phyloP scores from a whole-genome alignment of 202 grass and related monocot species.

The Miscanthus sacchariflorus region DNA sequence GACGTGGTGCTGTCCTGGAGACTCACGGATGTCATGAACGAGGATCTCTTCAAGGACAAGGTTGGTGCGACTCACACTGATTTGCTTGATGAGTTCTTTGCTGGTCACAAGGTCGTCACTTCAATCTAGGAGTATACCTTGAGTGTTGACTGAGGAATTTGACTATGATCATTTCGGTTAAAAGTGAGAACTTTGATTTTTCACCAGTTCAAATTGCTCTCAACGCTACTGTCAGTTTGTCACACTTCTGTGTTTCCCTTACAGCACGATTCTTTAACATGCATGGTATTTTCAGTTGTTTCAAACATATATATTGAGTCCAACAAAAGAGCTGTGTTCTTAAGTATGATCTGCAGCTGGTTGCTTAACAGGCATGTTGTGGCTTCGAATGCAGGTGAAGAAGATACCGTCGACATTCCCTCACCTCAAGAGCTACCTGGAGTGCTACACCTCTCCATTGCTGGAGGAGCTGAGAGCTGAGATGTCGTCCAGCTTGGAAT shows the following conservation, averaged over 20 bases:
- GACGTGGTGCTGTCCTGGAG: constrained; percentile 56
- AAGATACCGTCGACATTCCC: constrained; percentile 62
- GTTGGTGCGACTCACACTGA: neutral
- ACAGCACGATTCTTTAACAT: constrained; percentile 17
- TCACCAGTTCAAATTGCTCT: too few species aligned
- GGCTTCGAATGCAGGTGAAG: constrained; percentile 56
- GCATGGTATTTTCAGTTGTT: constrained; percentile 5
- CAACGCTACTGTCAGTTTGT: too few species aligned
- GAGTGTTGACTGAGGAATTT: too few species aligned
- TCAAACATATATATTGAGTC: neutral
- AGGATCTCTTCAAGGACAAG: constrained; percentile 60
- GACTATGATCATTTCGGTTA: too few species aligned
- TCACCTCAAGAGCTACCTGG: constrained; percentile 53
- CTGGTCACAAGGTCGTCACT: neutral
- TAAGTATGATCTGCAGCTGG: neutral
- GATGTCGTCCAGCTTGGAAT: constrained; percentile 65
- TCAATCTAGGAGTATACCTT: constrained; percentile 5
- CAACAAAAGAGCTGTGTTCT: neutral
- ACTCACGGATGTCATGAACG: constrained; percentile 53
- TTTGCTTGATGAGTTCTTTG: constrained; percentile 23
- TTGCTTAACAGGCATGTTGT: neutral
- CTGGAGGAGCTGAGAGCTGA: constrained; percentile 78
- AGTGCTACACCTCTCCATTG: constrained; percentile 56
- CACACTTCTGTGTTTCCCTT: neutral
- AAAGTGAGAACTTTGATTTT: too few species aligned